Percentiles rank a stretch among this genome's conserved stretches.
Evolutionary conservation across 2,329 filamentous ascomycete genomes (phyloP).

Genomic region (Neopestalotiopsis clavispora): DNA sequence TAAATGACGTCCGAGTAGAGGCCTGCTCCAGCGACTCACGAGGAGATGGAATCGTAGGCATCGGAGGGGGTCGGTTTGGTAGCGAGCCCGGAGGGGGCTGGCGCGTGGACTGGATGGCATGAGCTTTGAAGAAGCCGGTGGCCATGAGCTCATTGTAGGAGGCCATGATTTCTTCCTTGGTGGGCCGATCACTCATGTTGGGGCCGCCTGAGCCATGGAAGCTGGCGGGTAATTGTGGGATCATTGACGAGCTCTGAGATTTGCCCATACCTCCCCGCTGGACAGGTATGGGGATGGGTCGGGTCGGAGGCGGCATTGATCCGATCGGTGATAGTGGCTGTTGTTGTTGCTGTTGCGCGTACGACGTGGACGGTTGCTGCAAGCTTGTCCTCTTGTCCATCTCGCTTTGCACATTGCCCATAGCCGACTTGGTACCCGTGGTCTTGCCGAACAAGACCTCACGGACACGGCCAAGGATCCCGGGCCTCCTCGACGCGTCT

Average conservation of each 20-base stretch:
- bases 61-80: background rate
- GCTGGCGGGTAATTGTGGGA: slow-evolving; percentile 26
- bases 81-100: slow-evolving; percentile 38
- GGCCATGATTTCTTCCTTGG: slow-evolving; percentile 57
- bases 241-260: slow-evolving; percentile 31
- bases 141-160: slow-evolving; percentile 62
- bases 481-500: slow-evolving; percentile 31
- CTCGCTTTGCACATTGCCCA: slow-evolving; percentile 25
- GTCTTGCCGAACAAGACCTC: slow-evolving; percentile 28
- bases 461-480: slow-evolving; percentile 37
- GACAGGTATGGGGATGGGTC: slow-evolving; percentile 18
- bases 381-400: slow-evolving; percentile 36
- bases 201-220: slow-evolving; percentile 8
- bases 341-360: background rate
- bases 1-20: slow-evolving; percentile 5
- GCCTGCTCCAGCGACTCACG: background rate
- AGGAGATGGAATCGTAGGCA: slow-evolving; percentile 16
- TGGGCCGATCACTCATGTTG: slow-evolving; percentile 31
- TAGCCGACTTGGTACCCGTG: slow-evolving; percentile 10
- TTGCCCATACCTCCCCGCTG: slow-evolving; percentile 19
- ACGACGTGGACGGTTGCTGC: slow-evolving; percentile 27
- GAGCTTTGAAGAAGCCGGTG: slow-evolving; percentile 62
- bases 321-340: background rate
- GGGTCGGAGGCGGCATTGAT: slow-evolving; percentile 16
- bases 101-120: slow-evolving; percentile 62